Conservation (phyloP, 208 protist genomes). For the Acanthamoeba sp. region DNA sequence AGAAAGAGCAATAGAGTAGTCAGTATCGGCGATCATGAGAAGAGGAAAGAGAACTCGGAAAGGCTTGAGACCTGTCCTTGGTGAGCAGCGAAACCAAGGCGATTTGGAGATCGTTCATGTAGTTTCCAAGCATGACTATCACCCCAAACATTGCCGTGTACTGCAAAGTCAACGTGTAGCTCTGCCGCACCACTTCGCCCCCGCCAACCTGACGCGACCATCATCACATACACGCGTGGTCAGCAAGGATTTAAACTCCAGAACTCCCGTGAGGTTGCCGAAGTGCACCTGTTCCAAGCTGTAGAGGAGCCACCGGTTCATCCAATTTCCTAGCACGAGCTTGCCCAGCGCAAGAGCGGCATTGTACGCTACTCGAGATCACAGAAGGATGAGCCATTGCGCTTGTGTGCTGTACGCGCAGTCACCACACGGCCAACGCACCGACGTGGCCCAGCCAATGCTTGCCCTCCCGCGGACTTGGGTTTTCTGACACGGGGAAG, state of each 20-base stretch:
- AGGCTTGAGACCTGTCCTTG: background rate
- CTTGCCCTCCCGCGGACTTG: background rate
- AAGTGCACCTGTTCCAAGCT: background rate
- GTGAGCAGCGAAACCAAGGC: background rate
- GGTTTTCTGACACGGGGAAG: slow-evolving; percentile 8
- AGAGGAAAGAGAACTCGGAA: background rate
- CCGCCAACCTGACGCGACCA: background rate
- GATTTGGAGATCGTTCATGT: background rate
- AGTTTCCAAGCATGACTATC: background rate
- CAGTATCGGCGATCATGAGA: background rate
- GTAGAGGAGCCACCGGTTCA: background rate
- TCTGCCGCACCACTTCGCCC: background rate
- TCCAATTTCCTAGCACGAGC: background rate
- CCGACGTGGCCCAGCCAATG: background rate
- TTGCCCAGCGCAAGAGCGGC: background rate
- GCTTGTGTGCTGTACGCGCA: background rate
- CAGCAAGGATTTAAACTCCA: background rate
- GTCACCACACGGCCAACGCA: background rate
- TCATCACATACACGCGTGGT: no score
- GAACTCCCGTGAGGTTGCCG: no score
- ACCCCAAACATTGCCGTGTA: background rate
- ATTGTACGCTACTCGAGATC: no score
- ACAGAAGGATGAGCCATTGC: no score
- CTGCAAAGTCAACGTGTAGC: background rate
- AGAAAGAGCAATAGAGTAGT: background rate